Conservation (phyloP, 345 rosid genomes). For the Mallotus nudiflorus region DNA sequence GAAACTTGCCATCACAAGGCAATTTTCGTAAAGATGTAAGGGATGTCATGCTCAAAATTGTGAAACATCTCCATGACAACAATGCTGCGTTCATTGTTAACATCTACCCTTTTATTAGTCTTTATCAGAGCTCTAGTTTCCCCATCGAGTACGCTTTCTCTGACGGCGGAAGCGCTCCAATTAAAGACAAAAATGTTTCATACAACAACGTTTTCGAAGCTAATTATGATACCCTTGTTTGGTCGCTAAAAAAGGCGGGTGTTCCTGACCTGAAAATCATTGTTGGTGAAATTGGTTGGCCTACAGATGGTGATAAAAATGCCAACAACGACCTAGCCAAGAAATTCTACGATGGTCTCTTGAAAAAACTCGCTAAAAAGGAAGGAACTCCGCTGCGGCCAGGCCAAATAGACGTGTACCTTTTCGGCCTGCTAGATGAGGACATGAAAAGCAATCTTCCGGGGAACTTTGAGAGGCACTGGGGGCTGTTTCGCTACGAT, state of each 20-base stretch:
- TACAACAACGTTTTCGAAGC: conserved; percentile 81
- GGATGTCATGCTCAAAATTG: conserved; percentile 42
- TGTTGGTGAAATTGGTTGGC: conserved; percentile 97
- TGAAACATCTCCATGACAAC: conserved; percentile 43
- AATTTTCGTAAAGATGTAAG: conserved; percentile 51
- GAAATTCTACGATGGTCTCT: conserved; percentile 68
- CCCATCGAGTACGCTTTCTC: conserved; percentile 69
- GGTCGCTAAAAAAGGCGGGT: conserved; percentile 53
- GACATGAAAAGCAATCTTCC: conserved; percentile 72
- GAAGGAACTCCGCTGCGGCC: conserved; percentile 70
- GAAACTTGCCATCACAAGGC: conserved; percentile 70
- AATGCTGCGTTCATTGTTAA: conserved; percentile 70
- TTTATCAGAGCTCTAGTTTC: conserved; percentile 54
- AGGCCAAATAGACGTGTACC: conserved; percentile 51
- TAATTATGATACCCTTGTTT: conserved; percentile 77
- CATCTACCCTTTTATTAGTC: conserved; percentile 86
- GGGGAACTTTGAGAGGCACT: conserved; percentile 78
- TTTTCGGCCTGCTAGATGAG: conserved; percentile 74
- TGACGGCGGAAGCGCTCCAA: conserved; percentile 27
- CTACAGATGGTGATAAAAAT: conserved; percentile 57
- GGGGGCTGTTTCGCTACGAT: conserved; percentile 84
- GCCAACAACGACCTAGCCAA: conserved; percentile 45
- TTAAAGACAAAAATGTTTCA: conserved; percentile 37
- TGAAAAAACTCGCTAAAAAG: conserved; percentile 48
- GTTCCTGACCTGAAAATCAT: conserved; percentile 47